These are phyloP conservation scores for Phytophthora cajani DNA, from an alignment of 352 stramenopile genomes.

Conservation along the genomic window DNA sequence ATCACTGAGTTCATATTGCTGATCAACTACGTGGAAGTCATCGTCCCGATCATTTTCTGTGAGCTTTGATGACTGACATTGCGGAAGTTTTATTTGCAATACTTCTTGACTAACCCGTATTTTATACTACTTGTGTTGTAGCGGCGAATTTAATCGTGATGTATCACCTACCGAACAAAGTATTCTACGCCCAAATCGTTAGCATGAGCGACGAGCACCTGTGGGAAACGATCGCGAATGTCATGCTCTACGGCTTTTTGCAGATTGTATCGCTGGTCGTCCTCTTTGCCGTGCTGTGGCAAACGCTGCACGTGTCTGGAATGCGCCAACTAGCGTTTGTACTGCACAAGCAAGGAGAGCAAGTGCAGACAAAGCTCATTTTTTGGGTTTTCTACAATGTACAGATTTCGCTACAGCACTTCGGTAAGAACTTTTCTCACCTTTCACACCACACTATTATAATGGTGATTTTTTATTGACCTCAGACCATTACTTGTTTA, in stretches of 20 bases:
- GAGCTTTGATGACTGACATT: not conserved
- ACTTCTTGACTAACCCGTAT: too few species aligned
- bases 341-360: constrained; percentile 26
- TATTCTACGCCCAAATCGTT: constrained; percentile 14
- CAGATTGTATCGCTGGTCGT: constrained; percentile 13
- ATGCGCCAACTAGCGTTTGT: constrained; percentile 45
- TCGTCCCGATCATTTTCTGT: constrained; percentile 28
- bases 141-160: constrained; percentile 4
- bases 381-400: constrained; percentile 44
- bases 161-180: constrained; percentile 20
- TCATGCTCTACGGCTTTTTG: constrained; percentile 11
- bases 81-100: too few species aligned
- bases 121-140: not conserved
- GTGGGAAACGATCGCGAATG: constrained; percentile 3
- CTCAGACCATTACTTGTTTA: not conserved
- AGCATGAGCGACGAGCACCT: constrained; percentile 5
- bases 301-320: constrained; percentile 1
- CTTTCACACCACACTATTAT: not conserved
- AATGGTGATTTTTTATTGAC: too few species aligned
- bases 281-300: not conserved
- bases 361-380: constrained; percentile 33
- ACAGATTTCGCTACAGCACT: constrained; percentile 4
- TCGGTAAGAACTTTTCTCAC: not conserved
- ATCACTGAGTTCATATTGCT: constrained; percentile 28
- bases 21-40: constrained; percentile 32